Evolutionary conservation across 2,329 filamentous ascomycete species (phyloP), one percentile per base, ranked within the genome.

Genomic region (Fusarium beomiforme): DNA sequence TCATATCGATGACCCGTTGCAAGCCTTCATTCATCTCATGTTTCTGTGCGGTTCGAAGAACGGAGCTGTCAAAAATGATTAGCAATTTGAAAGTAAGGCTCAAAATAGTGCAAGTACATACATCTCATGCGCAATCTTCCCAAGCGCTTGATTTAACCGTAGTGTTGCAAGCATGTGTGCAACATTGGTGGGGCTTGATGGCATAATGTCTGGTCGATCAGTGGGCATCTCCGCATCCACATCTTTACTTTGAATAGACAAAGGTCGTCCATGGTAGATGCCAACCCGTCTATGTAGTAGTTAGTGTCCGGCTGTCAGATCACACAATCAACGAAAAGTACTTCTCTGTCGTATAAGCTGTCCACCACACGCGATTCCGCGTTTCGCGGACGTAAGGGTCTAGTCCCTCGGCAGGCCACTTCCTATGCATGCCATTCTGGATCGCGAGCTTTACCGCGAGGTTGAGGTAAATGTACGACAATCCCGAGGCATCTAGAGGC

Each of bases 381-480:
- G 83, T 84, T 79, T 89, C 86, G 17, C 85, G 80, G 65, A 86
- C 83, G 33, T 81, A 80, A 14, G 83, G 78, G 33, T 85, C 84
- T 14, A 88, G 79, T 1, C 81, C 83, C 53, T 84, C 82, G 3
- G 83, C 85, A 3, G 82, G 78, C 62, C 85, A 86, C 58, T 81
- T 84, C 51, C 87, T 81, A 69, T 89, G 87, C 87, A 89, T 88
- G 13, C 87, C 87, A 72, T 89, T 89, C 66, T 89, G 87, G 17
- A 89, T 88, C 3, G 87, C 87, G 63, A 89, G 79, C 64, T 87
- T 88, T 43, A 89, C 79, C 4, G 86, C 85, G 16, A 89, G 76
- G 10, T 86, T 86, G 49, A 88, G 81, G 68, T 89, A 89, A 5
- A 86, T 87, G 69, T 88, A 89, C 5, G 85, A 85, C 23, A 89